A percentile compares a stretch with the other conserved stretches of the same genome.
phyloP scores from a whole-genome alignment of 2,329 filamentous ascomycete species.

The Aspergillus unguis region DNA sequence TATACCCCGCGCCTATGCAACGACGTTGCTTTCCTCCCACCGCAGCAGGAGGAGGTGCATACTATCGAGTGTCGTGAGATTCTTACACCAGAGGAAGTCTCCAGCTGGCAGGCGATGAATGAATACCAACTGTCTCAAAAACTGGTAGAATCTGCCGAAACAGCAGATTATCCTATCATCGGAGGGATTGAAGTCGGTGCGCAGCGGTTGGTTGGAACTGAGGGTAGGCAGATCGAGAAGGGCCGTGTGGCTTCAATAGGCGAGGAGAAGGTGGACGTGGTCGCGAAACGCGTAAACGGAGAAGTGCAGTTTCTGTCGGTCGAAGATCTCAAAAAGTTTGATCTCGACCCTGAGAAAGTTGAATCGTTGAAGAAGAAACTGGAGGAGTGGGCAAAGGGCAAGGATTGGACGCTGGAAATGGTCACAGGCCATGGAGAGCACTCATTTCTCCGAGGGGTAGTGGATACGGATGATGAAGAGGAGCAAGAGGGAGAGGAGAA shows the following conservation, averaged over 20 bases:
- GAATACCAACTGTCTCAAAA: slow-evolving; percentile 31
- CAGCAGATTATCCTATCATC: slow-evolving; percentile 43
- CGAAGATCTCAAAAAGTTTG: slow-evolving; percentile 65
- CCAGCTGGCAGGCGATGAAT: slow-evolving; percentile 45
- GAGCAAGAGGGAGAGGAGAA: slow-evolving; percentile 28
- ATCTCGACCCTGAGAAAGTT: slow-evolving; percentile 64
- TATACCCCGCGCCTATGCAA: slow-evolving; percentile 84
- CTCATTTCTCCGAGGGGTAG: slow-evolving; percentile 64
- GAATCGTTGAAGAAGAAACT: slow-evolving; percentile 67
- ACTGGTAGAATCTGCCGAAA: slow-evolving; percentile 29
- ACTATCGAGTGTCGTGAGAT: slow-evolving; percentile 73
- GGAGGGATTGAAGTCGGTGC: slow-evolving; percentile 60
- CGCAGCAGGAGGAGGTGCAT: slow-evolving; percentile 72
- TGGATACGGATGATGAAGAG: slow-evolving; percentile 58
- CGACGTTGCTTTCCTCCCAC: slow-evolving; percentile 81
- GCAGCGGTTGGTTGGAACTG: slow-evolving; percentile 52
- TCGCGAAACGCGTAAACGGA: slow-evolving; percentile 59
- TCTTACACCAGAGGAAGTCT: slow-evolving; percentile 54
- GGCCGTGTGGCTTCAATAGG: slow-evolving; percentile 54
- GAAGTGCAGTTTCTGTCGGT: slow-evolving; percentile 59
- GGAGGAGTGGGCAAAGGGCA: slow-evolving; percentile 64
- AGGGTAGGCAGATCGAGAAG: slow-evolving; percentile 57
- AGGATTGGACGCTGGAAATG: slow-evolving; percentile 77
- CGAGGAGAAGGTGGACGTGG: slow-evolving; percentile 46
- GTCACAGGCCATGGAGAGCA: slow-evolving; percentile 64